A percentile compares a stretch with the other conserved stretches of the same genome.
Evolutionary conservation across 805 yeast genomes (phyloP).

Genomic region (Clavispora santaluciae): DNA sequence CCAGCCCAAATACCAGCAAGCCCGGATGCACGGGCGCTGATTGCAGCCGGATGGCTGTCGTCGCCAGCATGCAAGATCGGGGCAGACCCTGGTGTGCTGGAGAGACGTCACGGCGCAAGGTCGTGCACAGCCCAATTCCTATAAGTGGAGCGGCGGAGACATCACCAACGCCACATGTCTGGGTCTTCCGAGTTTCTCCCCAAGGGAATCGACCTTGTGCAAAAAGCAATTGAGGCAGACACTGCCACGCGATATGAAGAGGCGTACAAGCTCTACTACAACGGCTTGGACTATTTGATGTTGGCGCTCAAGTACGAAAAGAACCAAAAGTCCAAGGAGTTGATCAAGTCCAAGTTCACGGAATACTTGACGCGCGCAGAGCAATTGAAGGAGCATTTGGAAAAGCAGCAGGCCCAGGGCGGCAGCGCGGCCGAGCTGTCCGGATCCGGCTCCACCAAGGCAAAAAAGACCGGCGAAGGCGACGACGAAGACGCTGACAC

Average conservation of each 20-base stretch:
- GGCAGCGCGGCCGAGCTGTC: conserved; percentile 44
- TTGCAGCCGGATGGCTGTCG: no score
- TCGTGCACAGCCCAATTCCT: conserved; percentile 3
- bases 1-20: no score
- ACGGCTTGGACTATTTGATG: conserved; percentile 93
- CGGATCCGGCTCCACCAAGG: conserved; percentile 55
- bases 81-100: no score
- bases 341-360: conserved; percentile 81
- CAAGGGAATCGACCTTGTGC: conserved; percentile 93
- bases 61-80: no score
- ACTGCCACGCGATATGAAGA: conserved; percentile 86
- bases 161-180: conserved; percentile 14
- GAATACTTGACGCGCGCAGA: conserved; percentile 93
- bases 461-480: conserved; percentile 47
- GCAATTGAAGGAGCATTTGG: conserved; percentile 84
- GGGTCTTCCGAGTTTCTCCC: conserved; percentile 65
- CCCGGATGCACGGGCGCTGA: no score
- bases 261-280: conserved; percentile 88
- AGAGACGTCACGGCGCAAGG: no score
- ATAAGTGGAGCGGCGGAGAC: conserved; percentile 4
- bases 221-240: conserved; percentile 93
- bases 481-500: conserved; percentile 76
- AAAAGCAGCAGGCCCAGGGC: conserved; percentile 48
- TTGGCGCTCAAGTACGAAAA: conserved; percentile 90
- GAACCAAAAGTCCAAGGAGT: conserved; percentile 81